Base-by-base conservation (phyloP, 2,329 filamentous ascomycete species). In the Colletotrichum sublineola region DNA sequence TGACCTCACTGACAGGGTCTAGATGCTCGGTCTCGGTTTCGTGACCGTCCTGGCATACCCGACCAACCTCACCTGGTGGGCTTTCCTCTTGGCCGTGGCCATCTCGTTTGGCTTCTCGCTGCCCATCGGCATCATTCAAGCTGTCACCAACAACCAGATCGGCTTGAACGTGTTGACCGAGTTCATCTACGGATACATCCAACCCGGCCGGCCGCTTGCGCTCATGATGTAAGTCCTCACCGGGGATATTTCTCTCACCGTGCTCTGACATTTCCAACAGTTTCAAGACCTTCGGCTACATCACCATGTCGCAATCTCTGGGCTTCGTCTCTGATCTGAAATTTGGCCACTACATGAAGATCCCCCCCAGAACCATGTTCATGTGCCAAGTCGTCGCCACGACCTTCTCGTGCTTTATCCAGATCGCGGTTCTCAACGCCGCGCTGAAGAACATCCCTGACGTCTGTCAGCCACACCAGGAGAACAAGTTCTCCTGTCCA, bases 151-250 rank as follows among this genome's bases (percentile, higher is more conserved):
- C 77, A 91, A 92, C 79, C 84, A 93, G 82, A 90, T 94, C 48
- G 91, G 91, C 1, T 83, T 94, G 46, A 94, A 94, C 74, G 92
- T 95, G 36, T 83, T 94, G 74, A 93, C 92, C 0, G 92, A 94
- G 81, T 93, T 94, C 74, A 83, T 95, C 5, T 90, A 90, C 71
- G 93, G 93, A 1, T 94, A 94, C 77, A 92, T 94, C 76, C 91
- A 93, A 74, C 92, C 92, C 0, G 93, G 93, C 2, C 84, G 88
- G 7, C 92, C 93, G 0, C 82, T 94, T 67, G 92, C 91, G 0
- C 88, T 94, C 73, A 94, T 95, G 92, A 86, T 94, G 83, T 93
- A 78, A 75, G 84, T 77, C 31, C 7, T 9, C 12, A 6, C 36
- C 29, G 52, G 20, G 18, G n/a, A 63, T 71, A 9, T 69, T 70